phyloP scores from a whole-genome alignment of 2,329 filamentous ascomycete species.

The Ophiognomonia clavigignenti-juglandacearum region DNA sequence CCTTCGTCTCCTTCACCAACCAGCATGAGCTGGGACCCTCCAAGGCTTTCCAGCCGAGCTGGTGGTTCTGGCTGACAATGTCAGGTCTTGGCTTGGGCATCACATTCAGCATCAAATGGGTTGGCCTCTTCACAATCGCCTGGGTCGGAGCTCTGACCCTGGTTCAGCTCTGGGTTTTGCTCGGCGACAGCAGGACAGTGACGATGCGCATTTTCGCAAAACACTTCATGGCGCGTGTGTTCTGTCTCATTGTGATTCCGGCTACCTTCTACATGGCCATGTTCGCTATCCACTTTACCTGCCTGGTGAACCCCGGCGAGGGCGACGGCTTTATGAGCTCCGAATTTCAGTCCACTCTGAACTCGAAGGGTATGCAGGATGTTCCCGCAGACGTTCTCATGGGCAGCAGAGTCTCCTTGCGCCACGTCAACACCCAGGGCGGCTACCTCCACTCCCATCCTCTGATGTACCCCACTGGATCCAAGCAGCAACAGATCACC shows the following conservation, averaged over 20 bases:
- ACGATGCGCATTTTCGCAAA: slow-evolving; percentile 85
- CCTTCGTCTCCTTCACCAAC: slow-evolving; percentile 91
- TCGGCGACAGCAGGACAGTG: slow-evolving; percentile 83
- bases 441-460: slow-evolving; percentile 95
- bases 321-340: slow-evolving; percentile 99
- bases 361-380: slow-evolving; percentile 94
- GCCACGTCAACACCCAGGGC: slow-evolving; percentile 95
- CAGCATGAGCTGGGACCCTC: slow-evolving; percentile 89
- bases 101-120: slow-evolving; percentile 97
- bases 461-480: slow-evolving; percentile 96
- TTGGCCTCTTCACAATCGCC: slow-evolving; percentile 95
- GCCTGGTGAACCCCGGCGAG: slow-evolving; percentile 89
- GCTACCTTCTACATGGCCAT: slow-evolving; percentile 89
- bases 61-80: slow-evolving; percentile 96
- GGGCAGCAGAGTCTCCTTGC: slow-evolving; percentile 78
- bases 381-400: slow-evolving; percentile 88
- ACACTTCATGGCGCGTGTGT: slow-evolving; percentile 84
- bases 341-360: slow-evolving; percentile 95
- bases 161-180: slow-evolving; percentile 89
- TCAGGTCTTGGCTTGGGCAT: slow-evolving; percentile 85
- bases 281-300: slow-evolving; percentile 95
- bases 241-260: slow-evolving; percentile 89
- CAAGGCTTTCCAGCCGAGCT: slow-evolving; percentile 81
- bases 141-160: slow-evolving; percentile 92
- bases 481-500: slow-evolving; percentile 98